Evolutionary conservation across 129 eudicot species (phyloP).

Genomic region (Flaveria linearis): DNA sequence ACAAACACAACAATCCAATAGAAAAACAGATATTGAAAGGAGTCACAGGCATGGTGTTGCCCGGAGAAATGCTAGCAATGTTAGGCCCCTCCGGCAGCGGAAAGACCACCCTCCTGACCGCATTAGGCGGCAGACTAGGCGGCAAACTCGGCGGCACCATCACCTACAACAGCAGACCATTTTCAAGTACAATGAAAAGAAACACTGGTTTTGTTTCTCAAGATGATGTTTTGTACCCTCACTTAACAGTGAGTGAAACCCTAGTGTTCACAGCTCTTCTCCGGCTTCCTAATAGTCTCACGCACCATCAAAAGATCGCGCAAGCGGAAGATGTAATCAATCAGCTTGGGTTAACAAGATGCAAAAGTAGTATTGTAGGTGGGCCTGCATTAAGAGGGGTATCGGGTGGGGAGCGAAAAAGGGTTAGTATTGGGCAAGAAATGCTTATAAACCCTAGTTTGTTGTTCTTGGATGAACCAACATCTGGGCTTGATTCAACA

Average conservation of each 20-base stretch:
- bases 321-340: slow-evolving; percentile 58
- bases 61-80: slow-evolving; percentile 85
- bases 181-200: slow-evolving; percentile 54
- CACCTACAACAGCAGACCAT: slow-evolving; percentile 62
- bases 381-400: slow-evolving; percentile 56
- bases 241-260: slow-evolving; percentile 77
- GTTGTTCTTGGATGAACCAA: slow-evolving; percentile 84
- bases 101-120: slow-evolving; percentile 72
- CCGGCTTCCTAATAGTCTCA: slow-evolving; percentile 52
- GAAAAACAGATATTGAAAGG: slow-evolving; percentile 58
- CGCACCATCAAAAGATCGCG: slow-evolving; percentile 37
- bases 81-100: slow-evolving; percentile 93
- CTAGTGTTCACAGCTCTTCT: slow-evolving; percentile 72
- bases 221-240: slow-evolving; percentile 78
- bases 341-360: slow-evolving; percentile 61
- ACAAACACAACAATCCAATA: slow-evolving; percentile 6
- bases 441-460: slow-evolving; percentile 83
- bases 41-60: slow-evolving; percentile 54
- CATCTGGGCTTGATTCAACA: slow-evolving; percentile 88
- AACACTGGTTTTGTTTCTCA: slow-evolving; percentile 82
- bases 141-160: slow-evolving; percentile 56
- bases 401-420: slow-evolving; percentile 85
- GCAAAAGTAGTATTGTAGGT: slow-evolving; percentile 68
- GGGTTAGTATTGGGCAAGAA: slow-evolving; percentile 96
- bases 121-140: slow-evolving; percentile 60